Conservation (phyloP, 148 eudicot species). For the Bassia scoparia region DNA sequence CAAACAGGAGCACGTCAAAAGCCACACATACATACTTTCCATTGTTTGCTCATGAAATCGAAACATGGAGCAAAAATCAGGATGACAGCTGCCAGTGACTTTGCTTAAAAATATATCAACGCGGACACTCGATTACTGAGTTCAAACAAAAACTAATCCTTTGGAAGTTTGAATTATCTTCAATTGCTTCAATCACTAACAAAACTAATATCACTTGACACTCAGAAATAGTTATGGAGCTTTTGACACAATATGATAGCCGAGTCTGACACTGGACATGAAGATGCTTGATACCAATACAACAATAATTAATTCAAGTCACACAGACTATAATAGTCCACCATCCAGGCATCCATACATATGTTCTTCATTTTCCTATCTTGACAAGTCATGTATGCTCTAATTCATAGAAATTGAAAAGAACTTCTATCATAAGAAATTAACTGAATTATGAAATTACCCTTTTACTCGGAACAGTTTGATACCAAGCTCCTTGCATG, state of each 20-base stretch:
- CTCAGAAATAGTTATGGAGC: not conserved
- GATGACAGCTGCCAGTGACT: not conserved
- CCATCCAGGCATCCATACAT: not conserved
- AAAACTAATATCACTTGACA: too few species aligned
- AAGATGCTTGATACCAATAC: not conserved
- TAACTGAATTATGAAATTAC: conserved; percentile 41
- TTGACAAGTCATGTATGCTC: not conserved
- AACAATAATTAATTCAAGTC: not conserved
- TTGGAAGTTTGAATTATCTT: too few species aligned
- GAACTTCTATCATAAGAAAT: not conserved
- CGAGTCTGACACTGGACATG: not conserved
- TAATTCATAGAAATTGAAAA: not conserved
- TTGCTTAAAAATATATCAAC: not conserved
- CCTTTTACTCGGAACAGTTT: conserved; percentile 85
- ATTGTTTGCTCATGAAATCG: not conserved
- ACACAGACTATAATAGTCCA: not conserved
- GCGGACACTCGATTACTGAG: too few species aligned
- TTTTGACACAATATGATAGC: not conserved
- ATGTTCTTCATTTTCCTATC: not conserved
- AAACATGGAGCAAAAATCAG: not conserved
- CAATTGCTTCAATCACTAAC: not conserved
- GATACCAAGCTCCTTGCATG: conserved; percentile 81
- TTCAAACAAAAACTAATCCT: too few species aligned
- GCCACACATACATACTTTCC: not conserved
- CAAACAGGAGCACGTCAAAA: not conserved